Evolutionary conservation across 1,139 yeast species (phyloP).

Genomic region (Suhomyces ambrosiae): DNA sequence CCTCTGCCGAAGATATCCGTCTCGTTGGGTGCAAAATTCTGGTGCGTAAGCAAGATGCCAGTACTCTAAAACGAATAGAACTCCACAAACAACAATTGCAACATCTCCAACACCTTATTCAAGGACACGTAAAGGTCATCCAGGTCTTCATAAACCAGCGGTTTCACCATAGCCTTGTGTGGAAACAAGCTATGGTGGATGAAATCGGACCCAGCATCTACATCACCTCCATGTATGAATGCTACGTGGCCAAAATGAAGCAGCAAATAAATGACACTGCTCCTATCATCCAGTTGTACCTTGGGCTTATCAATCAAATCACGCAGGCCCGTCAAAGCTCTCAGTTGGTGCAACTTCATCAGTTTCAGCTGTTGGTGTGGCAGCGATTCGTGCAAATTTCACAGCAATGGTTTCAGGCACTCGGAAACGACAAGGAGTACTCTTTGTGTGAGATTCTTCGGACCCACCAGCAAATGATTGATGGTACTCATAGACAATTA

Average conservation of each 20-base stretch:
- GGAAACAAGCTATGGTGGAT: slow-evolving; percentile 20
- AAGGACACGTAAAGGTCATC: neutral
- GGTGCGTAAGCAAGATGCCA: too few species aligned
- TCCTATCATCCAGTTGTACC: neutral
- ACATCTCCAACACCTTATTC: neutral
- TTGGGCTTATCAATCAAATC: neutral
- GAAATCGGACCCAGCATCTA: slow-evolving; percentile 12
- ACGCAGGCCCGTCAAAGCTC: neutral
- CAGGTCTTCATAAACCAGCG: slow-evolving; percentile 18
- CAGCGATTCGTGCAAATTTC: slow-evolving; percentile 5
- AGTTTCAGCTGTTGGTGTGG: slow-evolving; percentile 4
- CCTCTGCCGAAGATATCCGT: slow-evolving; percentile 5
- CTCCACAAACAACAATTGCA: neutral
- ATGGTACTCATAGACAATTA: too few species aligned
- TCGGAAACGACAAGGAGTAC: slow-evolving; percentile 1
- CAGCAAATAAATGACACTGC: slow-evolving; percentile 11
- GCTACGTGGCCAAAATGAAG: slow-evolving; percentile 21
- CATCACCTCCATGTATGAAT: slow-evolving; percentile 22
- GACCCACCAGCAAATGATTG: slow-evolving; percentile 6
- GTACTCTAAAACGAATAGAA: neutral
- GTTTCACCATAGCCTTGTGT: slow-evolving; percentile 17
- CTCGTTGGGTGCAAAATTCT: slow-evolving; percentile 10
- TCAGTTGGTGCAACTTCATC: neutral
- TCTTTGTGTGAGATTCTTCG: neutral
- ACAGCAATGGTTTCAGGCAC: slow-evolving; percentile 5